Evolutionary conservation across 1,139 yeast species (phyloP), one percentile per base, ranked within the genome.

Genomic region (Hemisphaericaspora xylanilytica): DNA sequence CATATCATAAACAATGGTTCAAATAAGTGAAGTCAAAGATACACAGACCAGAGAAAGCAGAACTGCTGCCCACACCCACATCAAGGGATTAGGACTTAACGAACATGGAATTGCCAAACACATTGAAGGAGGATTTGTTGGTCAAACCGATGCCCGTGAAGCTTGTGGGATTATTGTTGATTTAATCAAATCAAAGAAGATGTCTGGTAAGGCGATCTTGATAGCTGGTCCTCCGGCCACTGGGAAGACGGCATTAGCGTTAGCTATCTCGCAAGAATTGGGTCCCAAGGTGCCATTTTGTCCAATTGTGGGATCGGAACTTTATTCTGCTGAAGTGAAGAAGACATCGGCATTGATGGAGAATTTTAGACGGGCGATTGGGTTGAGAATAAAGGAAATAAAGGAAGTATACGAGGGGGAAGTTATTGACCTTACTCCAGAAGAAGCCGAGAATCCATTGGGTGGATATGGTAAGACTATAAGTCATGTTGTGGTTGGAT

Each of bases 201-300:
- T 94, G 58, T 97, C 98, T 5, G 99, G 99, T 14, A 79, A 97
- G 50, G 97, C 97, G 1, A 94, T 90, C 24, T 69, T 94, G 50
- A 76, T 94, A 46, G 97, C 98, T 0, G 99, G 99, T 6, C 98
- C 98, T 8, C 98, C 98, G 25, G 85, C 96, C 1, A 94, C 98
- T 2, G 99, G 99, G 62, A 94, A 94, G 62, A 94, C 99, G 9
- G 99, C 99, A 37, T 82, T 94, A 55, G 99, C 99, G 21, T 89
- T 90, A 92, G 99, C 97, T 21, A 72, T 92, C 43, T 78, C 96
- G 10, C 97, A 92, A 62, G 80, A 81, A 35, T 73, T 94, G 50
- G 98, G 98, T 11, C 57, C 68, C 15, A 96, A 90, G 53, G 97
- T 94, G 32, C 98, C 98, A 32, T 94, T 94, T 63, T 92, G 97